These are phyloP conservation scores for Pichia sp. DNA, from an alignment of 1,139 yeast genomes.

Conservation along the genomic window DNA sequence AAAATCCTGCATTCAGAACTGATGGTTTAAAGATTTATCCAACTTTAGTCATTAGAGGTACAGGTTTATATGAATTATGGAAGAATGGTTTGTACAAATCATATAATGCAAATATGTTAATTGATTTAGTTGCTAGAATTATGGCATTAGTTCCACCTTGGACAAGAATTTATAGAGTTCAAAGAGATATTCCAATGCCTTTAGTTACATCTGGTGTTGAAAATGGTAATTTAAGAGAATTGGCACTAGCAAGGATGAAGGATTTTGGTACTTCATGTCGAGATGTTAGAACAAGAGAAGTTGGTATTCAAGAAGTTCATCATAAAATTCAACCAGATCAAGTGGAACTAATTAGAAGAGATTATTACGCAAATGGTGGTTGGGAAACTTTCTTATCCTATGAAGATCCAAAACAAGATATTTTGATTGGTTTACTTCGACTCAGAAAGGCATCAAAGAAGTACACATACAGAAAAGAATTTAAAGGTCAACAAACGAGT, in stretches of 20 bases:
- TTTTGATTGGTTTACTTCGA: conserved; percentile 82
- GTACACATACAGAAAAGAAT: conserved; percentile 86
- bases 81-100: conserved; percentile 91
- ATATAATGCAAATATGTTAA: conserved; percentile 88
- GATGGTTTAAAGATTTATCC: conserved; percentile 96
- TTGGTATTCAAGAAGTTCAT: conserved; percentile 97
- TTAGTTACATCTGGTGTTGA: conserved; percentile 97
- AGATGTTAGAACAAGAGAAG: conserved; percentile 98
- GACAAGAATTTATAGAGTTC: conserved; percentile 98
- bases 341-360: conserved; percentile 91
- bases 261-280: conserved; percentile 95
- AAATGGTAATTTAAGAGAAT: conserved; percentile 91
- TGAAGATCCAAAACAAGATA: conserved; percentile 97
- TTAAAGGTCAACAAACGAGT: conserved; percentile 78
- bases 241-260: conserved; percentile 95
- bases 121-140: conserved; percentile 91
- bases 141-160: conserved; percentile 97
- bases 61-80: conserved; percentile 96
- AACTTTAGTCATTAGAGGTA: conserved; percentile 93
- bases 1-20: conserved; percentile 93
- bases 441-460: conserved; percentile 85
- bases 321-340: conserved; percentile 97
- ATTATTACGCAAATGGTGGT: conserved; percentile 95
- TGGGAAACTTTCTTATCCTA: conserved; percentile 97
- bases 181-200: conserved; percentile 99